Conservation (phyloP, 768 basidiomycete species). For the Mycena venus region DNA sequence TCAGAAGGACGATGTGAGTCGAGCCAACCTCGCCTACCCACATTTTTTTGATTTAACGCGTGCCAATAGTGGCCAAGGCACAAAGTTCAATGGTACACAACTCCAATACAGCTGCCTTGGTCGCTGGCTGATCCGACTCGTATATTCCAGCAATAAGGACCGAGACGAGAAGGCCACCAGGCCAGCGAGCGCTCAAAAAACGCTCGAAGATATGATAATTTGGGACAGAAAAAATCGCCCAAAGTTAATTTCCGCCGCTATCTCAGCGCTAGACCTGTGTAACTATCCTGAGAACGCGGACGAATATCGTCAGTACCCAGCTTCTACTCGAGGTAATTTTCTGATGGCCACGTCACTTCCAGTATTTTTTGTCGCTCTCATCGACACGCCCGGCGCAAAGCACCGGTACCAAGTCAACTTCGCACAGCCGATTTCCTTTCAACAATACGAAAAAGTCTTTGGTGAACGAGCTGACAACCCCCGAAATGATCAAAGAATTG, state of each 20-base stretch:
- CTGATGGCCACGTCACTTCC: slow-evolving; percentile 10
- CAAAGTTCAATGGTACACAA: slow-evolving; percentile 27
- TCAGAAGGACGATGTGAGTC: slow-evolving; percentile 32
- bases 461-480: slow-evolving; percentile 21
- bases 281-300: slow-evolving; percentile 34
- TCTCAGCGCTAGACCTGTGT: slow-evolving; percentile 34
- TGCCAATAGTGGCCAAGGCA: slow-evolving; percentile 29
- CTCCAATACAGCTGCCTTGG: not conserved
- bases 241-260: slow-evolving; percentile 31
- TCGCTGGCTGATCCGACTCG: not conserved
- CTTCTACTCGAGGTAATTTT: not conserved
- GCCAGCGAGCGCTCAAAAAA: slow-evolving; percentile 18
- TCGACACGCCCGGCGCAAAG: slow-evolving; percentile 31
- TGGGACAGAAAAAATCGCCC: slow-evolving; percentile 34
- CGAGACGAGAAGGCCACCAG: slow-evolving; percentile 9
- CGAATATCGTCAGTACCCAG: slow-evolving; percentile 25
- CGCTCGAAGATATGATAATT: slow-evolving; percentile 31
- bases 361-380: slow-evolving; percentile 29
- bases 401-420: slow-evolving; percentile 22
- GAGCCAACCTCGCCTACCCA: not conserved
- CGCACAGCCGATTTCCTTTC: slow-evolving; percentile 23
- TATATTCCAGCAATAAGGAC: slow-evolving; percentile 21
- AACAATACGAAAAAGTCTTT: slow-evolving; percentile 20
- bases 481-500: slow-evolving; percentile 29
- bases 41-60: not conserved